A percentile compares a stretch with the other conserved stretches of the same genome.
Evolutionary conservation across 345 rosid genomes (phyloP).

Genomic region (Populus ilicifolia): DNA sequence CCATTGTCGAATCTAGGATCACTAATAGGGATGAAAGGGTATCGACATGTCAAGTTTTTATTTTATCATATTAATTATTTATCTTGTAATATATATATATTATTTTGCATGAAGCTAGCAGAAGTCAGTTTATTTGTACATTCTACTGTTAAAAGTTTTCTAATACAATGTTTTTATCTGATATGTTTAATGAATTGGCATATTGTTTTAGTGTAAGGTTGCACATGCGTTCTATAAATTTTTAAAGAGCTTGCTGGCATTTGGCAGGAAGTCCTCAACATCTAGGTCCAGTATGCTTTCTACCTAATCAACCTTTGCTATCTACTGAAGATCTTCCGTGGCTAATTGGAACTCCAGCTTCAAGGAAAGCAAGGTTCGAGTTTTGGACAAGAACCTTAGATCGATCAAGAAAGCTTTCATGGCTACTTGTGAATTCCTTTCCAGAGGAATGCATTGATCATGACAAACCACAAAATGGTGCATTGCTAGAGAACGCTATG

Average conservation of each 20-base stretch:
- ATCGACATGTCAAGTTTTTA: too few relatives aligned
- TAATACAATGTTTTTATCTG: not conserved
- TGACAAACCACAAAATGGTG: not conserved
- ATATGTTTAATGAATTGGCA: not conserved
- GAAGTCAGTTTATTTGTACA: too few relatives aligned
- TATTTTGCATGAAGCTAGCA: too few relatives aligned
- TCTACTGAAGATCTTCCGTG: conserved; percentile 68
- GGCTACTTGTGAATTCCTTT: conserved; percentile 67
- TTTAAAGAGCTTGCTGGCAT: not conserved
- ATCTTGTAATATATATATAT: too few relatives aligned
- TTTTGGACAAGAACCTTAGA: conserved; percentile 66
- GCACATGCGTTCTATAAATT: not conserved
- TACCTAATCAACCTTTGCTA: conserved; percentile 41
- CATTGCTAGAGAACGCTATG: not conserved
- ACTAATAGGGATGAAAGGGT: too few relatives aligned
- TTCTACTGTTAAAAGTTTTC: too few relatives aligned
- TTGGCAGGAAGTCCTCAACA: conserved; percentile 46
- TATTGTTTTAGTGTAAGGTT: not conserved
- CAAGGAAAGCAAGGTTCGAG: conserved; percentile 57
- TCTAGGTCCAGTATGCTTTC: conserved; percentile 17
- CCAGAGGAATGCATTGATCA: conserved; percentile 31
- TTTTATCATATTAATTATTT: too few relatives aligned
- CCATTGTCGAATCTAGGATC: too few relatives aligned
- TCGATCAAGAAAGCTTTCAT: conserved; percentile 43
- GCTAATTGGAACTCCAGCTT: conserved; percentile 60